A percentile compares a stretch with the other conserved stretches of the same genome.
Conservation (phyloP, 2,329 filamentous ascomycete species). For the Claviceps sp. region DNA sequence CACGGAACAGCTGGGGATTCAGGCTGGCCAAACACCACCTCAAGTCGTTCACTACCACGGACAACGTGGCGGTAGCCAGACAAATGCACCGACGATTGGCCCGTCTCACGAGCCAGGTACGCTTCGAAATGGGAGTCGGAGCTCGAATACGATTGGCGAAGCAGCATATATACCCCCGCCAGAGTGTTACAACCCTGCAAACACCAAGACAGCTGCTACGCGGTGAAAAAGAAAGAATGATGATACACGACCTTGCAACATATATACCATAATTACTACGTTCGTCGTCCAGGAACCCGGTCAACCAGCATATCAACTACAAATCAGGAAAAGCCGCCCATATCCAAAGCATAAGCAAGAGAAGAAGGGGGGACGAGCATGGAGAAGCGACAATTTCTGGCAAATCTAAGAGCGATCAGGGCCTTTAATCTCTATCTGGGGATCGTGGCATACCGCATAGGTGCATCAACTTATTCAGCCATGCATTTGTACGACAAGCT, state of each 20-base stretch:
- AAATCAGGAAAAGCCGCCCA: neutral
- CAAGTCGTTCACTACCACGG: conserved; percentile 57
- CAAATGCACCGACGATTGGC: conserved; percentile 47
- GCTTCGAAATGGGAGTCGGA: conserved; percentile 35
- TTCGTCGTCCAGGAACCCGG: neutral
- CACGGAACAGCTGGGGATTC: conserved; percentile 48
- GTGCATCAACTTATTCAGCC: neutral
- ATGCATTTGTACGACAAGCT: neutral
- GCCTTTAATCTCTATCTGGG: neutral
- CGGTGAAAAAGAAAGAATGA: neutral
- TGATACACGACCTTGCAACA: neutral
- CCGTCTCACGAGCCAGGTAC: conserved; percentile 36
- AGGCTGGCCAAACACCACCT: conserved; percentile 48
- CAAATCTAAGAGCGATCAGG: neutral
- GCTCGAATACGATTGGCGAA: conserved; percentile 27
- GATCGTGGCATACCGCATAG: neutral
- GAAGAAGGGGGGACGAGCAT: neutral
- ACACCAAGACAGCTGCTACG: conserved; percentile 7
- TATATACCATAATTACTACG: neutral
- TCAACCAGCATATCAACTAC: neutral
- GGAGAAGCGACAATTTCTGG: neutral
- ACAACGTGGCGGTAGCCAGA: conserved; percentile 52
- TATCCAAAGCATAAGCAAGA: neutral
- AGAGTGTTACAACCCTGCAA: conserved; percentile 16
- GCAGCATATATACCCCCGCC: conserved; percentile 22